Base-by-base conservation (phyloP, 139 green algal genomes). In the Haematococcus sp. region DNA sequence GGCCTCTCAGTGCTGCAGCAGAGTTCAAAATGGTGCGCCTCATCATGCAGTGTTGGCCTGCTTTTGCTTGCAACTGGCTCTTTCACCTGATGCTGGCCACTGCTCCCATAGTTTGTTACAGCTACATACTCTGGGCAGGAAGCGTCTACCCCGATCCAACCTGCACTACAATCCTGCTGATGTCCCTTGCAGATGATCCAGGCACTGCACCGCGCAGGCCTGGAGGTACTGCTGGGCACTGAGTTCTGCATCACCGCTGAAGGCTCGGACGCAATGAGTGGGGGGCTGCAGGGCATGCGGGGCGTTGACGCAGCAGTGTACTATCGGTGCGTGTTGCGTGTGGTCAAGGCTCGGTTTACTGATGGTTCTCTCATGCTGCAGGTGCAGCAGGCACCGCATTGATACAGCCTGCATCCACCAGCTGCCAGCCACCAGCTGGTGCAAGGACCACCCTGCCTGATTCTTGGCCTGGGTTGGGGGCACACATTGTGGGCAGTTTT, bases 231-330 rank as follows among this genome's bases (percentile, higher is more conserved):
- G 20, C 63, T 93, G 51, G 77, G 87, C 74, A 82, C 92, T 17
- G 88, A 95, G 75, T 88, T 90, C 72, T 92, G 88, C 73, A 83
- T 93, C 40, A 95, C 91, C 0, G 87, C 78, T 2, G 90, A 95
- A 70, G 87, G 89, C 49, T 72, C 72, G 0, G 84, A 91, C 60
- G 60, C 84, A 4, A 40, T 75, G 23, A 86, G 75, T 30, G 76
- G 89, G 23, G 70, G 88, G 19, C 76, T 88, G 73, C 78, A 88
- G 73, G 74, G 73, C 40, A 77, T 84, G 51, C 52, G 78, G 2
- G 90, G 90, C 4, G 71, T 95, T 33, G 89, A 94, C 63, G 80
- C 87, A 16, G 80, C 73, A 25, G 71, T 86, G 17, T 94, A 93
- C 81, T 93, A 91, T 74, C 70, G 88, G 63, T 67, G 35, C 2